Evolutionary conservation across 2,329 filamentous ascomycete species (phyloP), one percentile per base, ranked within the genome.

Genomic region (Bipolaris oryzae): DNA sequence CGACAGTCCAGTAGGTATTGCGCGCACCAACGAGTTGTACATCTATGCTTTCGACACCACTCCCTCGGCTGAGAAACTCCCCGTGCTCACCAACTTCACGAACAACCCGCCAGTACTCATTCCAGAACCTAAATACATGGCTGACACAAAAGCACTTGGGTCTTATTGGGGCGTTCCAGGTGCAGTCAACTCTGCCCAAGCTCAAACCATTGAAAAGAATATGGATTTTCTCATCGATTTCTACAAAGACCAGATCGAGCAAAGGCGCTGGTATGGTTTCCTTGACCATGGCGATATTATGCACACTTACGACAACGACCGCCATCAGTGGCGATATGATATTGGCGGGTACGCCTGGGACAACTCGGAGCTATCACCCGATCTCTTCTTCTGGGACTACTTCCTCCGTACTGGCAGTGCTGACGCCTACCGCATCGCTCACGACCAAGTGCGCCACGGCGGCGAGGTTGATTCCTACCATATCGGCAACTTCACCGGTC

Each of bases 261-360:
- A 86, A 52, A 79, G 83, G 2, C 74, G 81, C 10, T 88, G 85
- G 85, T 88, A 87, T 60, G 86, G 86, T 0, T 87, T 87, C 75
- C 82, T 81, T 70, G 85, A 88, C 57, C 78, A 86, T 51, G 86
- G 86, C 1, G 86, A 88, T 60, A 79, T 88, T 38, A 85, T 85
- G 78, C 86, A 88, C 63, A 83, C 84, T 0, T 88, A 88, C 57
- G 85, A 88, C 48, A 61, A 69, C 0, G 81, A 87, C 66, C 77
- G 85, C 4, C 85, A 87, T 59, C 78, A 77, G 0, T 88, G 86
- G 86, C 79, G 84, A 1, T 88, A 87, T 53, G 86, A 88, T 43
- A 71, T 88, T 16, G 86, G 86, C 3, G 86, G 86, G 0, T 88
- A 85, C 55, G 85, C 84, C 0, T 88, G 86, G 86, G 85, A 87